These are phyloP conservation scores for Fraxinus velutina DNA, from an alignment of 305 asterid genomes.

Conservation along the genomic window DNA sequence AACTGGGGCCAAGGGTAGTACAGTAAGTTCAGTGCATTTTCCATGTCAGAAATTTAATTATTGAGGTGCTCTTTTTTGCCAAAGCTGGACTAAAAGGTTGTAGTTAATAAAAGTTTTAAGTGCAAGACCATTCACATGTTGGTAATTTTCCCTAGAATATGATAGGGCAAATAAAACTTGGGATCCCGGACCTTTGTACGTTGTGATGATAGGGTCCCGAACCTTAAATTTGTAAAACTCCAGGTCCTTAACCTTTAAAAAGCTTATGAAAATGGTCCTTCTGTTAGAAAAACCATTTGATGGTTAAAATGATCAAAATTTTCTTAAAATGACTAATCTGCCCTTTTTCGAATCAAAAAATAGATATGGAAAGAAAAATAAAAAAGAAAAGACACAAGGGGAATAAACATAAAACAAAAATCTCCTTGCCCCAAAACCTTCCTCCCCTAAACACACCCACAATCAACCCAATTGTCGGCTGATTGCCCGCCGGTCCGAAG, in stretches of 20 bases:
- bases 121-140: neutral
- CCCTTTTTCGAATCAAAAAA: neutral
- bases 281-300: neutral
- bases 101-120: neutral
- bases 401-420: neutral
- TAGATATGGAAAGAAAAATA: neutral
- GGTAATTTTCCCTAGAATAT: neutral
- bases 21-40: slow-evolving; percentile 50
- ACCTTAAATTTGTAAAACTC: neutral
- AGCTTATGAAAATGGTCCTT: neutral
- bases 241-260: neutral
- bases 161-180: neutral
- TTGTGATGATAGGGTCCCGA: neutral
- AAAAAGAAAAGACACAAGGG: neutral
- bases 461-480: neutral
- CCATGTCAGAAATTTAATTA: neutral
- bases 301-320: neutral
- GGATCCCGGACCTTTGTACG: neutral
- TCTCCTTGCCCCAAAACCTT: neutral
- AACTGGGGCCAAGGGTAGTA: slow-evolving; percentile 98
- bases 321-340: neutral
- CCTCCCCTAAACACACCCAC: neutral
- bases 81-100: neutral
- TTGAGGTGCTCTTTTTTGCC: neutral
- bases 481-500: neutral